Conservation (phyloP, 768 basidiomycete genomes). For the Leccinum truebloodii region DNA sequence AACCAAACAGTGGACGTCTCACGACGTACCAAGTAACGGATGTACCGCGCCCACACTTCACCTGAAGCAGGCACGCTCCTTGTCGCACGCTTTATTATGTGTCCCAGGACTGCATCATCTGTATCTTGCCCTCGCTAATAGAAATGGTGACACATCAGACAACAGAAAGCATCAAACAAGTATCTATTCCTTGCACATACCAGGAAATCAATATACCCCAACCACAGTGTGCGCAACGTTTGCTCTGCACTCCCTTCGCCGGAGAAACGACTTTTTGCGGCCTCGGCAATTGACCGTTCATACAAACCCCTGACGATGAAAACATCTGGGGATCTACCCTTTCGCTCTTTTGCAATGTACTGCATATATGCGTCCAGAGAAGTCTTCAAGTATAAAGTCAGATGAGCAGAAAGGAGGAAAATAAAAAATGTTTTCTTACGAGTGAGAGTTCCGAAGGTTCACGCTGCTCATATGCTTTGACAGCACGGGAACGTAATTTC, state of each 20-base stretch:
- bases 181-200: constrained; percentile 40
- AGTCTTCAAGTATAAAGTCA: constrained; percentile 15
- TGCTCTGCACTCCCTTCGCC: constrained; percentile 60
- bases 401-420: constrained; percentile 12
- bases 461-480: constrained; percentile 61
- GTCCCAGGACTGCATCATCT: constrained; percentile 42
- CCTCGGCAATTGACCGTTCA: constrained; percentile 76
- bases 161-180: neutral
- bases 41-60: constrained; percentile 77
- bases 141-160: constrained; percentile 1
- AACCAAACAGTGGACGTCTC: neutral
- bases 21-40: constrained; percentile 63
- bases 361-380: constrained; percentile 63
- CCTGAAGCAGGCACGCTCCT: constrained; percentile 77
- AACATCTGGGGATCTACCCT: constrained; percentile 57
- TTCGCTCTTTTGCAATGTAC: constrained; percentile 65
- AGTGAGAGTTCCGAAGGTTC: constrained; percentile 63
- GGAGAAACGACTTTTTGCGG: constrained; percentile 56
- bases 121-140: constrained; percentile 38
- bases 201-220: constrained; percentile 67
- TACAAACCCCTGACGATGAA: constrained; percentile 59
- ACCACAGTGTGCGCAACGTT: constrained; percentile 67
- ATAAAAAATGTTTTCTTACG: too few species aligned
- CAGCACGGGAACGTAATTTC: constrained; percentile 60
- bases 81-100: constrained; percentile 55